These are phyloP conservation scores for Miscanthus lutarioriparius DNA, from an alignment of 176 grass and related monocot species.

Conservation along the genomic window DNA sequence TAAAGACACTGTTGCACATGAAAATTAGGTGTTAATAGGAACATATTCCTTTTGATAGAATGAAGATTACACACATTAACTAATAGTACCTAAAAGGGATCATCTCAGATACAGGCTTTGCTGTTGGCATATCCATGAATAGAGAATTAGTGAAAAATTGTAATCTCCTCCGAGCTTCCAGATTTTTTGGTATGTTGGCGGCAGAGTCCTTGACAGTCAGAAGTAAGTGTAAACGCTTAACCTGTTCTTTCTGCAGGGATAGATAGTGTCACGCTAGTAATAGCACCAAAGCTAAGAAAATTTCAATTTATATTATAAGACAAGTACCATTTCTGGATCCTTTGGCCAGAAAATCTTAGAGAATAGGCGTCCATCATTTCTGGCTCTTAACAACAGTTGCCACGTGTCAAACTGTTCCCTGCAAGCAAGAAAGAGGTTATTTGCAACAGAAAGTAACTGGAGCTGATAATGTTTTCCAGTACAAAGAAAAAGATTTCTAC, in stretches of 20 bases:
- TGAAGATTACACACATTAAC: constrained; percentile 18
- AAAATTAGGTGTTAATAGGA: constrained; percentile 40
- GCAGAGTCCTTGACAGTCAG: constrained; percentile 92
- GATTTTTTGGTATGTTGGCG: constrained; percentile 87
- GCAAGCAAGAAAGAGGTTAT: constrained; percentile 36
- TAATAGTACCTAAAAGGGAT: constrained; percentile 81
- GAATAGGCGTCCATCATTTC: constrained; percentile 77
- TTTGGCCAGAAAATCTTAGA: constrained; percentile 78
- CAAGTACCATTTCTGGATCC: constrained; percentile 73
- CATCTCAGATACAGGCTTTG: constrained; percentile 90
- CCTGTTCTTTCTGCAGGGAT: constrained; percentile 74
- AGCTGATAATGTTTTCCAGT: constrained; percentile 20
- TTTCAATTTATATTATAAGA: neutral
- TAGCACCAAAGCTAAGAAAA: neutral
- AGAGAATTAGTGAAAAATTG: constrained; percentile 93
- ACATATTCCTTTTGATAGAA: constrained; percentile 16
- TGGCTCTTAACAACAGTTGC: constrained; percentile 75
- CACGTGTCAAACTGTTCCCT: constrained; percentile 91
- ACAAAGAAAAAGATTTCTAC: neutral
- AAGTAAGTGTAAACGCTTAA: constrained; percentile 94
- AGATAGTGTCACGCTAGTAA: constrained; percentile 1
- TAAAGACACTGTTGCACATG: constrained; percentile 88
- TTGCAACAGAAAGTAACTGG: constrained; percentile 7
- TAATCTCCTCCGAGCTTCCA: constrained; percentile 87
- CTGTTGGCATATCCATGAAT: constrained; percentile 90